A percentile compares a stretch with the other conserved stretches of the same genome.
Evolutionary conservation across 148 eudicot genomes (phyloP).

Genomic region (Cornus kousa): DNA sequence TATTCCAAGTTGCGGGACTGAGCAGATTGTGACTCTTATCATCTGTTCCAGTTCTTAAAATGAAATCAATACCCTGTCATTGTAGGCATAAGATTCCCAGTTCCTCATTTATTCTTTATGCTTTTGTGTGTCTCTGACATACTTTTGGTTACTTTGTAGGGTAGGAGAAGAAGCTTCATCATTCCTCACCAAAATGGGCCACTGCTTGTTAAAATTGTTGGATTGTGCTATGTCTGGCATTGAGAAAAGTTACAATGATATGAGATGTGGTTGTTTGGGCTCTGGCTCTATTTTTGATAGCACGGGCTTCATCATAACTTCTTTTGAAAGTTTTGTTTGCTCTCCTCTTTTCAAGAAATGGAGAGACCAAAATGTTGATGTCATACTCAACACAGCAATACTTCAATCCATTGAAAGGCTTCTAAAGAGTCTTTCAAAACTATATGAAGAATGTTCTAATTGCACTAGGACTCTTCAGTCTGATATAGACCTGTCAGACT

Average conservation of each 20-base stretch:
- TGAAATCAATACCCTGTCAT: background rate
- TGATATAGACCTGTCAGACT: slow-evolving; percentile 30
- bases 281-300: slow-evolving; percentile 47
- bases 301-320: slow-evolving; percentile 34
- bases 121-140: slow-evolving; percentile 9
- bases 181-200: slow-evolving; percentile 45
- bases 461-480: slow-evolving; percentile 31
- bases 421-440: slow-evolving; percentile 44
- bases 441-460: slow-evolving; percentile 51
- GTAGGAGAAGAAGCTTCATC: slow-evolving; percentile 42
- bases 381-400: slow-evolving; percentile 32
- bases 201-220: slow-evolving; percentile 52
- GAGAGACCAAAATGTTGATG: slow-evolving; percentile 32
- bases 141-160: slow-evolving; percentile 42
- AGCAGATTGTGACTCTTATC: background rate
- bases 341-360: slow-evolving; percentile 51
- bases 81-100: background rate
- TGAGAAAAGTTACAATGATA: slow-evolving; percentile 41
- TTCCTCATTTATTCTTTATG: background rate
- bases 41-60: background rate
- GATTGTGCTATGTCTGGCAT: slow-evolving; percentile 52
- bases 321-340: slow-evolving; percentile 57
- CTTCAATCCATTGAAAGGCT: slow-evolving; percentile 59
- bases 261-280: slow-evolving; percentile 38
- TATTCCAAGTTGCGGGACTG: background rate